phyloP scores from a whole-genome alignment of 768 basidiomycete genomes.

The Leucocoprinus sp. region DNA sequence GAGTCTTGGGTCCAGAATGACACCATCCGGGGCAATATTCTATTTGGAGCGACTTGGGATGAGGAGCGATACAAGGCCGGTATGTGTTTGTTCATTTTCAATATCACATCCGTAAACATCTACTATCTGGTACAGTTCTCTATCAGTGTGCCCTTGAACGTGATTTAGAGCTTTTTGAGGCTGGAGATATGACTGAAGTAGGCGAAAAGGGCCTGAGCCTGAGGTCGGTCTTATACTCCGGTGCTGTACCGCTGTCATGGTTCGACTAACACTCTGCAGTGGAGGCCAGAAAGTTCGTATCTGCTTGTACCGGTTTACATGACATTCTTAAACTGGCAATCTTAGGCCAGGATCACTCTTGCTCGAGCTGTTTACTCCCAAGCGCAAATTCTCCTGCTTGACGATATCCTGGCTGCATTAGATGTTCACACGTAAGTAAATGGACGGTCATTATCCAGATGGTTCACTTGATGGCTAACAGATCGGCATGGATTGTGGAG shows the following conservation, averaged over 20 bases:
- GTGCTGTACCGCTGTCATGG: no score
- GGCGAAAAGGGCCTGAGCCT: conserved; percentile 63
- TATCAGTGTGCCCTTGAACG: conserved; percentile 65
- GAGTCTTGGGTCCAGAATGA: conserved; percentile 84
- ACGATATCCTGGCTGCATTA: conserved; percentile 65
- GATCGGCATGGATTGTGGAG: conserved; percentile 73
- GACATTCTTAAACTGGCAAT: not conserved
- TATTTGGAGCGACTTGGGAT: conserved; percentile 73
- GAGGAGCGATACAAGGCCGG: conserved; percentile 66
- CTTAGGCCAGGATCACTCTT: conserved; percentile 37
- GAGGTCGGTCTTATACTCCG: conserved; percentile 15
- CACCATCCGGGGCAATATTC: conserved; percentile 74
- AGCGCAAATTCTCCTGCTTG: conserved; percentile 57
- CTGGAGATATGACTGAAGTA: conserved; percentile 63
- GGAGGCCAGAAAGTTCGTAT: conserved; percentile 34
- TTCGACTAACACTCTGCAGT: conserved; percentile 16
- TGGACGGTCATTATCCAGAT: not conserved
- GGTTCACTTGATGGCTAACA: conserved; percentile 32
- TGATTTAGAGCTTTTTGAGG: conserved; percentile 62
- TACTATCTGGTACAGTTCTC: conserved; percentile 34
- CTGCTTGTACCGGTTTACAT: not conserved
- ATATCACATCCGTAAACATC: not conserved
- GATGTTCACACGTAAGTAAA: conserved; percentile 28
- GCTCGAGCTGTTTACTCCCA: conserved; percentile 39
- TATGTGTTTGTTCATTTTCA: conserved; percentile 3